phyloP scores from a whole-genome alignment of 345 rosid species.

The Anacardium occidentale region DNA sequence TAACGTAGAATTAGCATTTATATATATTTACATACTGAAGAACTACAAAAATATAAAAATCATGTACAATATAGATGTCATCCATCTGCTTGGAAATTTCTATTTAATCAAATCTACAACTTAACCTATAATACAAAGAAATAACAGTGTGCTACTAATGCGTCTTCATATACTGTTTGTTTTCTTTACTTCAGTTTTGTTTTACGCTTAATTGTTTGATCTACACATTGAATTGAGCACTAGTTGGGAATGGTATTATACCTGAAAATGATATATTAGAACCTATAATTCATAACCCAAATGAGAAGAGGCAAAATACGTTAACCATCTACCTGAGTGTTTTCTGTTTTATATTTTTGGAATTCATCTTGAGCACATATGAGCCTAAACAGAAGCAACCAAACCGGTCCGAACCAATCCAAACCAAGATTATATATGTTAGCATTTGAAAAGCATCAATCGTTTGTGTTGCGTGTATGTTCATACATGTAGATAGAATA shows the following conservation, averaged over 20 bases:
- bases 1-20: not conserved
- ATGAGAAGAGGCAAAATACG: not conserved
- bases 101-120: not conserved
- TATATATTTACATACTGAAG: not conserved
- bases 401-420: not conserved
- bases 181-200: slow-evolving; percentile 10
- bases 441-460: not conserved
- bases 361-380: slow-evolving; percentile 82
- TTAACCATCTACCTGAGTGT: slow-evolving; percentile 48
- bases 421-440: slow-evolving; percentile 8
- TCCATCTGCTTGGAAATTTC: slow-evolving; percentile 4
- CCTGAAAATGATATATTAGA: slow-evolving; percentile 29
- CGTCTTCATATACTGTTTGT: not conserved
- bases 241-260: slow-evolving; percentile 16
- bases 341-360: slow-evolving; percentile 72
- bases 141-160: slow-evolving; percentile 5
- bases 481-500: not conserved
- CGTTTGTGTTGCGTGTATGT: not conserved
- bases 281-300: not conserved
- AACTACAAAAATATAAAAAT: not conserved
- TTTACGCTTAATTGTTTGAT: slow-evolving; percentile 11
- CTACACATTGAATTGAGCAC: slow-evolving; percentile 6
- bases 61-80: slow-evolving; percentile 14
- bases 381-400: slow-evolving; percentile 46
- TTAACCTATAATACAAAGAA: slow-evolving; percentile 16